phyloP scores from a whole-genome alignment of 2,329 filamentous ascomycete genomes.

The Curvularia verruculosa region DNA sequence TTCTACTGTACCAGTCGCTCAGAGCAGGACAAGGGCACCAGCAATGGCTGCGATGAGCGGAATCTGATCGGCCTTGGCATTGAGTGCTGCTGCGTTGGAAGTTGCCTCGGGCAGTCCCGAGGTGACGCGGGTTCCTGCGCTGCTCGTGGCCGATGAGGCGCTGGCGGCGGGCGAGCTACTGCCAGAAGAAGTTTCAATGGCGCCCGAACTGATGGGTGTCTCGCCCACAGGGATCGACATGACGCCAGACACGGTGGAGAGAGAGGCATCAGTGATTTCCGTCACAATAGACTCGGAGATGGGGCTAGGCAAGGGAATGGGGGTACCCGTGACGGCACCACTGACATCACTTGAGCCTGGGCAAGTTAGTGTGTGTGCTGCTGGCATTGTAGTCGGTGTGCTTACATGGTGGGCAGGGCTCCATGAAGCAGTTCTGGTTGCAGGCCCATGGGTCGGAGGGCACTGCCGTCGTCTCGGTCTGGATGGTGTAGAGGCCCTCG shows the following conservation, averaged over 20 bases:
- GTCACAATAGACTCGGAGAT: constrained; percentile 2
- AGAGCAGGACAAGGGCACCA: constrained; percentile 37
- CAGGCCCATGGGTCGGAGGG: constrained; percentile 22
- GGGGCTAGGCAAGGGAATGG: constrained; percentile 3
- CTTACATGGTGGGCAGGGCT: constrained; percentile 38
- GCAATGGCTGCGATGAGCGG: constrained; percentile 25
- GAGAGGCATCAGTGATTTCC: constrained; percentile 16
- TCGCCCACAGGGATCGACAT: constrained; percentile 33
- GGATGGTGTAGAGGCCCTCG: constrained; percentile 35
- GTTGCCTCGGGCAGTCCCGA: constrained; percentile 11
- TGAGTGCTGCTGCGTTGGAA: constrained; percentile 28
- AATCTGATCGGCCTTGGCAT: constrained; percentile 19
- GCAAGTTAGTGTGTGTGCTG: constrained; percentile 10
- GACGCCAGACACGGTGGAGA: constrained; percentile 11
- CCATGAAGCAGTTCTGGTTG: constrained; percentile 35
- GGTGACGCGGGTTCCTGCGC: not conserved
- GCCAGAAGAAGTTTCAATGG: not conserved
- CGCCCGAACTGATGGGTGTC: constrained; percentile 24
- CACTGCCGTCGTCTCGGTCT: constrained; percentile 30
- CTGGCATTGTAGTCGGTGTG: not conserved
- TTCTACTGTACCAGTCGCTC: not conserved
- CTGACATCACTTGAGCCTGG: constrained; percentile 7
- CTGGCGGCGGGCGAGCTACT: not conserved
- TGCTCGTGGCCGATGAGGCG: constrained; percentile 1
- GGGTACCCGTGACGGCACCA: constrained; percentile 20